phyloP scores from a whole-genome alignment of 441 rosid genomes.

The Metrosideros polymorpha region DNA sequence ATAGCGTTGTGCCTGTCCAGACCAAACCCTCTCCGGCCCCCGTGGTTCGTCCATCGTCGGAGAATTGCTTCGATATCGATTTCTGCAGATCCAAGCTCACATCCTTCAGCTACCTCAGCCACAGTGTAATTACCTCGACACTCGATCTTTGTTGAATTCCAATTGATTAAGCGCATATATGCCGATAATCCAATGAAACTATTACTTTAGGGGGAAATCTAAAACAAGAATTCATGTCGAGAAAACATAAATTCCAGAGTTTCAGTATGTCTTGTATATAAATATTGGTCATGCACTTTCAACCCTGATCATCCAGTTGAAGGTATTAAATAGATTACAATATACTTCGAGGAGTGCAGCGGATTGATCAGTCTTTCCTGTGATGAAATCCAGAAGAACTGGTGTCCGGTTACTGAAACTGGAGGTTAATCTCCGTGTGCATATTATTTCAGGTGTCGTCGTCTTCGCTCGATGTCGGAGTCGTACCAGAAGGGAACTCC shows the following conservation, averaged over 20 bases:
- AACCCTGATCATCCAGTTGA: neutral
- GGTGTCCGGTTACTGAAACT: neutral
- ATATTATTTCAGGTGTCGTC: constrained; percentile 36
- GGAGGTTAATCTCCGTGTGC: neutral
- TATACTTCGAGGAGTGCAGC: neutral
- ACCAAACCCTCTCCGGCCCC: constrained; percentile 29
- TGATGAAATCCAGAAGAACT: neutral
- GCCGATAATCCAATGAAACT: neutral
- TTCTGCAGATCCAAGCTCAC: constrained; percentile 62
- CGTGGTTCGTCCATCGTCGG: constrained; percentile 5
- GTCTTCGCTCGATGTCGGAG: constrained; percentile 46
- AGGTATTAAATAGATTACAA: neutral
- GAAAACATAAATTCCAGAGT: neutral
- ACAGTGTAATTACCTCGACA: constrained; percentile 36
- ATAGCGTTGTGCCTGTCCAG: constrained; percentile 77
- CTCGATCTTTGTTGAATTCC: neutral
- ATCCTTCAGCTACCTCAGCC: constrained; percentile 43
- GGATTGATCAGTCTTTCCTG: neutral
- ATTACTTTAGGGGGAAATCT: neutral
- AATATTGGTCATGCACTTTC: neutral
- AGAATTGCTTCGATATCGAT: constrained; percentile 50
- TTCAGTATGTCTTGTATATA: neutral
- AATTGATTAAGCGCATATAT: neutral
- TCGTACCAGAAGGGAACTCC: constrained; percentile 47
- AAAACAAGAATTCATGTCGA: neutral